These are phyloP conservation scores for Linum lewisii DNA, from an alignment of 345 rosid species.

Conservation along the genomic window DNA sequence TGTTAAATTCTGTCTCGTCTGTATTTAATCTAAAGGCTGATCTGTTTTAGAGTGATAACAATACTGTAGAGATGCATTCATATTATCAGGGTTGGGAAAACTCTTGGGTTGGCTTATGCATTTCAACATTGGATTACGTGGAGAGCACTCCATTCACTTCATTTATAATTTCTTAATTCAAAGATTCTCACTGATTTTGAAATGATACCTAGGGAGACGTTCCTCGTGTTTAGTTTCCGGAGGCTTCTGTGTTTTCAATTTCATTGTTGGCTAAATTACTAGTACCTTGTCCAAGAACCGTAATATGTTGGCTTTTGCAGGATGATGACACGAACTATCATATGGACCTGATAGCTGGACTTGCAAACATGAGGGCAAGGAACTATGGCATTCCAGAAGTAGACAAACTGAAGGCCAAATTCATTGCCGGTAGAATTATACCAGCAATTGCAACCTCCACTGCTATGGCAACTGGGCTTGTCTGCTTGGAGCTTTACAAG, in stretches of 20 bases:
- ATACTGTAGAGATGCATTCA: too few relatives aligned
- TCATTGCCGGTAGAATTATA: constrained; percentile 97
- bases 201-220: too few relatives aligned
- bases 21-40: neutral
- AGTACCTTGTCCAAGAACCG: neutral
- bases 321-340: constrained; percentile 97
- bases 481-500: constrained; percentile 93
- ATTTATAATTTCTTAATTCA: too few relatives aligned
- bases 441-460: constrained; percentile 98
- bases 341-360: constrained; percentile 95
- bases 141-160: too few relatives aligned
- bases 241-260: too few relatives aligned
- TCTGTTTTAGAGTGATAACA: neutral
- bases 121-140: too few relatives aligned
- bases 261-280: neutral
- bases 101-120: too few relatives aligned
- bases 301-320: constrained; percentile 28
- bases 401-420: constrained; percentile 95
- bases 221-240: too few relatives aligned
- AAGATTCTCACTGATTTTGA: too few relatives aligned
- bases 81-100: too few relatives aligned
- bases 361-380: constrained; percentile 99
- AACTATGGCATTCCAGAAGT: constrained; percentile 95
- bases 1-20: constrained; percentile 9
- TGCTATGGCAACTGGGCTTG: constrained; percentile 96